phyloP scores from a whole-genome alignment of 176 grass and related monocot genomes.

The Tuctoria greenei region DNA sequence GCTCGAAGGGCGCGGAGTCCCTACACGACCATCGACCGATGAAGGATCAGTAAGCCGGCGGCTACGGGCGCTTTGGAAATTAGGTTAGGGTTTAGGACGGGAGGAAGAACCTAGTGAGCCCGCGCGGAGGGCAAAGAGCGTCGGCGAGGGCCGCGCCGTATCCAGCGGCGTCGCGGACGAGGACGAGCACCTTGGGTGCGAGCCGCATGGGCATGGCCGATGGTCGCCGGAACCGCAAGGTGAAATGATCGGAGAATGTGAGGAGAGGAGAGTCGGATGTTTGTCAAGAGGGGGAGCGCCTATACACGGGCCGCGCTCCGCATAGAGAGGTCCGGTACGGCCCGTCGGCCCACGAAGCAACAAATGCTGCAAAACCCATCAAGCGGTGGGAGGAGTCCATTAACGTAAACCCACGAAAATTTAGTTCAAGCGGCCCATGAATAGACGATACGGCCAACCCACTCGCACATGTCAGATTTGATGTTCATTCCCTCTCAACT shows the following conservation, averaged over 20 bases:
- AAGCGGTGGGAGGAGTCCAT: too few species aligned
- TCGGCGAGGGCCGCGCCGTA: constrained; percentile 58
- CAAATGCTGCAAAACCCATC: too few species aligned
- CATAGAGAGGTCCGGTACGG: too few species aligned
- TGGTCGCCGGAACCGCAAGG: constrained; percentile 12
- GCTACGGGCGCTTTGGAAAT: not conserved
- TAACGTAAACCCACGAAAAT: too few species aligned
- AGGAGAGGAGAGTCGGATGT: too few species aligned
- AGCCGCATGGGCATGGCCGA: constrained; percentile 65
- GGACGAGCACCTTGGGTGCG: constrained; percentile 52
- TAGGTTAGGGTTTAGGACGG: constrained; percentile 30
- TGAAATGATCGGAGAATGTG: constrained; percentile 1
- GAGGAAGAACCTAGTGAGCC: constrained; percentile 52
- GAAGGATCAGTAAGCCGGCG: not conserved
- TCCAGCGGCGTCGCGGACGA: constrained; percentile 56
- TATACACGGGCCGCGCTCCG: too few species aligned
- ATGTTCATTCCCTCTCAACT: too few species aligned
- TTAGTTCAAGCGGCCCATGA: too few species aligned
- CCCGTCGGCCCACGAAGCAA: too few species aligned
- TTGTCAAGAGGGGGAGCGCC: too few species aligned
- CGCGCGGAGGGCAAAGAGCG: constrained; percentile 38
- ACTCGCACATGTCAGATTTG: too few species aligned
- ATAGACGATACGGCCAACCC: too few species aligned
- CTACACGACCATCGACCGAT: constrained; percentile 42
- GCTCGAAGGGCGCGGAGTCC: constrained; percentile 49